phyloP scores from a whole-genome alignment of 139 green algal genomes.

The Chlorella sp. region DNA sequence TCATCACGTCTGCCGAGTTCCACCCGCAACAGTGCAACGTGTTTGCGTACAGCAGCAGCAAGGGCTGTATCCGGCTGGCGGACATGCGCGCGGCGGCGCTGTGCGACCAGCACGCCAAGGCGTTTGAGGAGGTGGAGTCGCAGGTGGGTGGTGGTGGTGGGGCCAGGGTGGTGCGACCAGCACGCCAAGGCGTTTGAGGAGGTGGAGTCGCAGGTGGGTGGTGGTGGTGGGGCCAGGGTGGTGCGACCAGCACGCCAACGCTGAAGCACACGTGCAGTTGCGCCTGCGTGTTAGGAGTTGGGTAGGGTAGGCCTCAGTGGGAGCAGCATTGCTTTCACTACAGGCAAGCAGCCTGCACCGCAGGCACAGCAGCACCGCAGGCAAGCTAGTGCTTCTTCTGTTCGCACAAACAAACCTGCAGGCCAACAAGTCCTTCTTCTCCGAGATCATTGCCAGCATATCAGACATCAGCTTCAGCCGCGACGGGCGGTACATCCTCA shows the following conservation, averaged over 20 bases:
- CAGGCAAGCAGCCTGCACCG: not conserved
- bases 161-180: conserved; percentile 86
- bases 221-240: no score
- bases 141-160: no score
- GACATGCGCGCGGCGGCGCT: conserved; percentile 88
- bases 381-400: not conserved
- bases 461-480: conserved; percentile 89
- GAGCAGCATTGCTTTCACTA: not conserved
- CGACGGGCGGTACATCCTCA: conserved; percentile 84
- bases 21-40: conserved; percentile 80
- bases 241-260: conserved; percentile 81
- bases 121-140: conserved; percentile 70
- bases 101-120: conserved; percentile 81
- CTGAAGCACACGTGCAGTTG: conserved; percentile 68
- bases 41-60: conserved; percentile 89
- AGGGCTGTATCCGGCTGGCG: conserved; percentile 89
- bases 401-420: no score
- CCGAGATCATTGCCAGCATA: conserved; percentile 93
- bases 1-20: conserved; percentile 94
- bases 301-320: no score
- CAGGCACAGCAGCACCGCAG: not conserved
- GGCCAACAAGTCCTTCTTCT: conserved; percentile 85
- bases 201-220: conserved; percentile 47
- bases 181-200: conserved; percentile 80
- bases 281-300: no score